Evolutionary conservation across 768 basidiomycete genomes (phyloP), one percentile per base, ranked within the genome.

Genomic region (Gloeophyllum trabeum): DNA sequence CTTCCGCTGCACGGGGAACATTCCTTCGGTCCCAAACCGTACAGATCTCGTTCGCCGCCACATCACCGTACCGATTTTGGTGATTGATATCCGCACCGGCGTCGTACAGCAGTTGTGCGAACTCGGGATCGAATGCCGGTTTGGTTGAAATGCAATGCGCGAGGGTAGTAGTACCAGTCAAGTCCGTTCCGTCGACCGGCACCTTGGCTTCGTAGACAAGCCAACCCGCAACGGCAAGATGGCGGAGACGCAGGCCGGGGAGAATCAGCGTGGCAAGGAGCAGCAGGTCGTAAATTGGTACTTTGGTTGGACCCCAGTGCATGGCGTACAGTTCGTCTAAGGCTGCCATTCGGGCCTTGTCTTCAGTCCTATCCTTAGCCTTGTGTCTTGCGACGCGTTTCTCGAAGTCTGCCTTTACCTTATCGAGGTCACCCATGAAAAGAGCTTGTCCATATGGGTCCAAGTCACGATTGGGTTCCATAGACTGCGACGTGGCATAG

Each of bases 41-140:
- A 2, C 51, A 36, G 10, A 64, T 63, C 45, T 69, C 67, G 47
- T 67, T 62, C 18, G 58, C 64, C 5, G 62, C 59, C 1, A 56
- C 65, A 24, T 50, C 58, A 2, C 69, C 65, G 45, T 66, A 67
- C 21, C 67, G 54, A 45, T 68, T 66, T 14, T 63, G 52, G 19
- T 51, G 41, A 44, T 64, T 70, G 30, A 71, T 58, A 39, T 67
- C 63, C 14, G 55, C 67, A 2, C 65, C 68, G 1, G 63, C 67
- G 42, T 64, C 61, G 46, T 59, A 61, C 6, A 72, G 47, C 19
- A 71, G 53, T 44, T 67, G 57, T 2, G 65, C 67, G 44, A 62
- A 64, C 43, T 67, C 65, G 14, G 61, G 50, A 43, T 69, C 69
- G 39, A 64, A 54, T 4, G 54, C 46, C 1, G 67, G 66, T 45